phyloP scores from a whole-genome alignment of 805 yeast species.

The Clavispora santaluciae region DNA sequence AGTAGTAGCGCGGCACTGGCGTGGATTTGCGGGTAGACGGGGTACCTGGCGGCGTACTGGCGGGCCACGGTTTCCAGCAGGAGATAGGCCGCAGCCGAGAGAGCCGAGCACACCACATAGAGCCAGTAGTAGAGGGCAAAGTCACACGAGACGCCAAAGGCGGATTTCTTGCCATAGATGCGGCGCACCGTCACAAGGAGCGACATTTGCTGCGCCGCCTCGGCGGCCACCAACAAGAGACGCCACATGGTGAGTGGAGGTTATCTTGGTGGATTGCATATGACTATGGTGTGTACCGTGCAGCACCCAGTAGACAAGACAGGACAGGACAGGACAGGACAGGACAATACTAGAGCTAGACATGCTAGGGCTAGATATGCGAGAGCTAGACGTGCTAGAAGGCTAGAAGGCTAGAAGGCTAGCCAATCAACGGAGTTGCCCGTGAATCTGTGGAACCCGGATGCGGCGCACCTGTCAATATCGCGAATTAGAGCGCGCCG shows the following conservation, averaged over 20 bases:
- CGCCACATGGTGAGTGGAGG: background rate
- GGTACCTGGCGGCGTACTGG: slow-evolving; percentile 11
- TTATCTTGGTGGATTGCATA: background rate
- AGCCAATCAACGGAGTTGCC: too few relatives aligned
- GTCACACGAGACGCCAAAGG: slow-evolving; percentile 10
- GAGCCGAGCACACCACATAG: slow-evolving; percentile 6
- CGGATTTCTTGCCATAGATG: slow-evolving; percentile 2
- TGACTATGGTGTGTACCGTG: too few relatives aligned
- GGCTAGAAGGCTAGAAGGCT: too few relatives aligned
- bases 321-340: too few relatives aligned
- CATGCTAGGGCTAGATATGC: too few relatives aligned
- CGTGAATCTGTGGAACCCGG: too few relatives aligned
- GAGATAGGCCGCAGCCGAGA: slow-evolving; percentile 7
- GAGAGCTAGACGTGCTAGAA: too few relatives aligned
- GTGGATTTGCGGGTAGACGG: slow-evolving; percentile 4
- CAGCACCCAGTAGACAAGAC: too few relatives aligned
- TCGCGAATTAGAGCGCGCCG: background rate
- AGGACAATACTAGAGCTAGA: too few relatives aligned
- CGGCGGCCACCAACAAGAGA: slow-evolving; percentile 5
- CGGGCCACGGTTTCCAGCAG: slow-evolving; percentile 5
- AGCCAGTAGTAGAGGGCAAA: slow-evolving; percentile 9
- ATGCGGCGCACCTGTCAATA: too few relatives aligned
- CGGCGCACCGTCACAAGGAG: slow-evolving; percentile 4
- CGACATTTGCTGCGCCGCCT: slow-evolving; percentile 5
- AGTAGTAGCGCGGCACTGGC: background rate